Percentiles rank a stretch among this genome's conserved stretches.
Conservation (phyloP, 345 rosid genomes). For the Euphorbia tirucalli region DNA sequence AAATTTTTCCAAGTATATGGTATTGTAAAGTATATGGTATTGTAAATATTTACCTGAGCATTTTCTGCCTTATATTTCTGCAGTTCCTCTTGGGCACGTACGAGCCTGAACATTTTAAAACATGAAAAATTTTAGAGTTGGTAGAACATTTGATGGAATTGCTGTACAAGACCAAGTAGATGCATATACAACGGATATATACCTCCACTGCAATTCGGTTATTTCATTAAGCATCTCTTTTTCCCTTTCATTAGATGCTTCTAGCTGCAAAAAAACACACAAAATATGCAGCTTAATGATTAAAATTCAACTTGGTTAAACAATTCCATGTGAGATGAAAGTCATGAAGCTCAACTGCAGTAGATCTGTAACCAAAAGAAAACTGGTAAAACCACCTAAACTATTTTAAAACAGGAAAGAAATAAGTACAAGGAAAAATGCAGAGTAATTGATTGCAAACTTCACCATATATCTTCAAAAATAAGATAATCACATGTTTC, state of each 20-base stretch:
- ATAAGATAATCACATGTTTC: no score
- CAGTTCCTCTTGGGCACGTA: conserved; percentile 81
- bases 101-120: conserved; percentile 49
- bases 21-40: not conserved
- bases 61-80: conserved; percentile 73
- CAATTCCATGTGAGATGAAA: not conserved
- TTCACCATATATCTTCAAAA: not conserved
- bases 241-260: conserved; percentile 89
- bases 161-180: not conserved
- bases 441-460: not conserved
- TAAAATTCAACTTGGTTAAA: not conserved
- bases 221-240: conserved; percentile 83
- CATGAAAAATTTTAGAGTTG: not conserved
- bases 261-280: conserved; percentile 51
- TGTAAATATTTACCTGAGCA: conserved; percentile 19
- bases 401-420: not conserved
- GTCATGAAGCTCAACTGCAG: not conserved
- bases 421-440: not conserved
- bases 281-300: not conserved
- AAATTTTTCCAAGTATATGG: not conserved
- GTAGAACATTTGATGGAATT: not conserved
- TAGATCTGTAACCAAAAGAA: no score
- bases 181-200: conserved; percentile 12
- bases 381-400: not conserved
- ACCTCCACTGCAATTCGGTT: conserved; percentile 92